Percentiles rank a stretch among this genome's conserved stretches.
Evolutionary conservation across 495 filamentous ascomycete species (phyloP).

Genomic region (Penicillium nucicola): DNA sequence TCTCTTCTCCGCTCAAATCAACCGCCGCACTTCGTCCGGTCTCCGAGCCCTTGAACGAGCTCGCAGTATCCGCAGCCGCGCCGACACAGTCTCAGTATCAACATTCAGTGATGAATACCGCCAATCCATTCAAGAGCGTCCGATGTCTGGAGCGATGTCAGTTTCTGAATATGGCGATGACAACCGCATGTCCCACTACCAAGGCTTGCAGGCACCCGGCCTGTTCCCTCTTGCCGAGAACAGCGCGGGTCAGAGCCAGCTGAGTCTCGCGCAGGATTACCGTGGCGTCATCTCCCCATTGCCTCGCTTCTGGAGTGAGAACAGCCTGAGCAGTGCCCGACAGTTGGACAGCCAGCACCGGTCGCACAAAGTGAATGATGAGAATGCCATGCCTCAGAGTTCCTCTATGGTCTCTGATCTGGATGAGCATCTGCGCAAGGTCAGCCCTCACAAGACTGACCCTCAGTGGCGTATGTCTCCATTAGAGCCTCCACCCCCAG

Average conservation of each 20-base stretch:
- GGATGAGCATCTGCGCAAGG: slow-evolving; percentile 25
- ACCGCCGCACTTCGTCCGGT: slow-evolving; percentile 33
- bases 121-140: slow-evolving; percentile 34
- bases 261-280: slow-evolving; percentile 42
- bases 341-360: slow-evolving; percentile 19
- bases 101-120: slow-evolving; percentile 35
- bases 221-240: slow-evolving; percentile 26
- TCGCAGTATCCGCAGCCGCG: slow-evolving; percentile 36
- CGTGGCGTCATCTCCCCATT: slow-evolving; percentile 42
- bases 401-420: slow-evolving; percentile 28
- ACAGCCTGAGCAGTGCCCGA: slow-evolving; percentile 28
- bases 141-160: slow-evolving; percentile 36
- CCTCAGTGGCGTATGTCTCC: slow-evolving; percentile 8
- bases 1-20: slow-evolving; percentile 38
- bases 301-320: slow-evolving; percentile 42
- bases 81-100: slow-evolving; percentile 37
- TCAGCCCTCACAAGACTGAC: slow-evolving; percentile 8
- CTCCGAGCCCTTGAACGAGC: slow-evolving; percentile 36
- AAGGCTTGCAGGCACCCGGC: slow-evolving; percentile 19
- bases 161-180: slow-evolving; percentile 43
- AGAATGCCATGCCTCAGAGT: slow-evolving; percentile 15
- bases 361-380: slow-evolving; percentile 1
- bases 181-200: slow-evolving; percentile 27
- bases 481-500: slow-evolving; percentile 17
- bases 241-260: slow-evolving; percentile 29